Base-by-base conservation (phyloP, 352 stramenopile genomes). In the Globisporangium recalcitrans region DNA sequence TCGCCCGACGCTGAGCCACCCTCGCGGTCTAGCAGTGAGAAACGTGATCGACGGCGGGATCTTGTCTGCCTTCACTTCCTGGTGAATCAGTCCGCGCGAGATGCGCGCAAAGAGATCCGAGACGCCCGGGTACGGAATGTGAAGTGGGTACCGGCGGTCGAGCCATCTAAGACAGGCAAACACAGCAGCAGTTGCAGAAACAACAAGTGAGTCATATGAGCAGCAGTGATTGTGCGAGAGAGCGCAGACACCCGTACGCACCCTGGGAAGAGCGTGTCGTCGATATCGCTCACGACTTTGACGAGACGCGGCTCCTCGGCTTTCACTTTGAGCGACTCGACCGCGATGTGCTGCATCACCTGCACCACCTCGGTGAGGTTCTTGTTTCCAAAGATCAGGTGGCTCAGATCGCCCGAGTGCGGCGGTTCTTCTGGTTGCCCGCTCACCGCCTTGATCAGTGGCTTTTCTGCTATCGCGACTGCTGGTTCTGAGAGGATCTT, bases 221-320 rank as follows among this genome's bases (percentile, higher is more conserved):
- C 32, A 26, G 14, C 22, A 38, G 13, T 32, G 9, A 22, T 2
- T 1, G 7, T 24, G 8, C 8, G 13, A 51, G 34, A 34, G 29
- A 60, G 22, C 9, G 26, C 19, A 16, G 8, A 60, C 13, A n/a
- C 7, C 10, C 21, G 22, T 2, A 62, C 57, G 32, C 63, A 82
- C 32, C 85, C 85, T 8, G 85, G 69, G 40, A 90, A 93, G 6
- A 94, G 67, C 27, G 85, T 94, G 64, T 94, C 85, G 46, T 94
- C 85, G 40, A 94, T 94, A 53, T 94, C 85, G 53, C 85, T 94
- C n/a, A 94, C 73, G 6, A 94, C 85, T 61, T 94, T 94, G 29
- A 94, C 61, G n/a, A 94, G 67, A 4, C 83, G 61, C 16, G 83
- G 79, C 38, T 73, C 62, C 21, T 78, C 56, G 13, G 75, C 46